Evolutionary conservation across 2,329 filamentous ascomycete species (phyloP).

Genomic region (Lasiodiplodia gonubiensis): DNA sequence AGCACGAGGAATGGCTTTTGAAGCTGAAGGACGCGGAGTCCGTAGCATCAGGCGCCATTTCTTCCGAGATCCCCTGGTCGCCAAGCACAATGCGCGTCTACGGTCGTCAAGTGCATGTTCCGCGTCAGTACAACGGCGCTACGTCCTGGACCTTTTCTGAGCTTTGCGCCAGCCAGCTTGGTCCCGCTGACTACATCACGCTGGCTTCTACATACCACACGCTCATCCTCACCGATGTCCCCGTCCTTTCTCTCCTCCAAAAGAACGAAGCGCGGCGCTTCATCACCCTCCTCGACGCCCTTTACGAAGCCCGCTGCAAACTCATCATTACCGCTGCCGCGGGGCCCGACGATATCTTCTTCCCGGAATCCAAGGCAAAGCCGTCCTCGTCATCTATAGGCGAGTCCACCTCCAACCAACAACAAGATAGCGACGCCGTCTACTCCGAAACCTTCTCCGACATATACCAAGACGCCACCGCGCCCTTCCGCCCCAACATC

Average conservation of each 20-base stretch:
- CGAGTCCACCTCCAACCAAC: slow-evolving; percentile 6
- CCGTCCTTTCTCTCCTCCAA: slow-evolving; percentile 67
- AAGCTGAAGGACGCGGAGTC: slow-evolving; percentile 18
- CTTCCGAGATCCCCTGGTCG: slow-evolving; percentile 48
- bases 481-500: slow-evolving; percentile 80
- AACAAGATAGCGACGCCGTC: slow-evolving; percentile 55
- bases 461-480: slow-evolving; percentile 77
- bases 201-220: slow-evolving; percentile 82
- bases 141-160: slow-evolving; percentile 71
- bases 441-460: slow-evolving; percentile 72
- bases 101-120: slow-evolving; percentile 66
- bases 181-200: slow-evolving; percentile 82
- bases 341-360: slow-evolving; percentile 77
- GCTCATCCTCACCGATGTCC: slow-evolving; percentile 73
- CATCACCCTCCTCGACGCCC: slow-evolving; percentile 79
- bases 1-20: slow-evolving; percentile 11
- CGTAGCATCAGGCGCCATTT: neutral
- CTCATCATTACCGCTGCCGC: slow-evolving; percentile 71
- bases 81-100: slow-evolving; percentile 61
- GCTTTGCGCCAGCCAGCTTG: slow-evolving; percentile 69
- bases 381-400: neutral
- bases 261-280: slow-evolving; percentile 83
- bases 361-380: slow-evolving; percentile 61
- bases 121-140: slow-evolving; percentile 62
- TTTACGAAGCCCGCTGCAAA: slow-evolving; percentile 83